Conservation (phyloP, 352 stramenopile genomes). For the Phytophthora syringae region DNA sequence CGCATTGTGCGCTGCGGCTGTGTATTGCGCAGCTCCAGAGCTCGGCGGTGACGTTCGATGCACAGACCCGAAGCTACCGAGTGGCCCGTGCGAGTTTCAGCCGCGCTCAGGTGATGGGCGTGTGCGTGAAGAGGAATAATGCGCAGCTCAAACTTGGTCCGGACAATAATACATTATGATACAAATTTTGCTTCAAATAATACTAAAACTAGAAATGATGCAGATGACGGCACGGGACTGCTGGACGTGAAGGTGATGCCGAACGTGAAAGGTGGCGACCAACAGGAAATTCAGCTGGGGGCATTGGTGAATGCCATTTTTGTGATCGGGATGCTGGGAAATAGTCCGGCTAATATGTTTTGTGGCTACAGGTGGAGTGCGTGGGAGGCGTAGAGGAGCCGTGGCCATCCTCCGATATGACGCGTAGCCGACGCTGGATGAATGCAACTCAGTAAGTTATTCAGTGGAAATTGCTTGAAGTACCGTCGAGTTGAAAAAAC, state of each 20-base stretch:
- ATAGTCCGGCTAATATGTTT: constrained; percentile 1
- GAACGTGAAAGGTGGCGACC: constrained; percentile 1
- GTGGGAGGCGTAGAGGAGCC: constrained; percentile 39
- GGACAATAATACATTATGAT: constrained; percentile 5
- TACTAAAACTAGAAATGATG: neutral
- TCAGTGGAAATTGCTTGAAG: too few relatives aligned
- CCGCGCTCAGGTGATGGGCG: constrained; percentile 40
- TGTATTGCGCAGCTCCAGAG: constrained; percentile 40
- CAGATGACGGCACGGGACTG: constrained; percentile 53
- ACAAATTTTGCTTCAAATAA: neutral
- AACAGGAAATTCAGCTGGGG: constrained; percentile 29
- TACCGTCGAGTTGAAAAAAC: too few relatives aligned
- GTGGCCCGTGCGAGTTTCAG: constrained; percentile 23
- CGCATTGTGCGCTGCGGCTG: constrained; percentile 31
- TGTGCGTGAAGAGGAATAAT: constrained; percentile 30
- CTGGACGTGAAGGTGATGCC: constrained; percentile 32
- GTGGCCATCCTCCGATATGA: constrained; percentile 22
- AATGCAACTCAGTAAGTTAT: constrained; percentile 42
- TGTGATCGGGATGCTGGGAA: neutral
- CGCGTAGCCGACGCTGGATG: constrained; percentile 33
- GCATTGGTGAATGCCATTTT: constrained; percentile 32
- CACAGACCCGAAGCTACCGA: constrained; percentile 22
- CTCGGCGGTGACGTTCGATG: constrained; percentile 26
- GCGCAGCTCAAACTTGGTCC: constrained; percentile 41
- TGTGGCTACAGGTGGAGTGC: constrained; percentile 44